phyloP scores from a whole-genome alignment of 73 alveolate genomes.

The Paramecium sonneborni region DNA sequence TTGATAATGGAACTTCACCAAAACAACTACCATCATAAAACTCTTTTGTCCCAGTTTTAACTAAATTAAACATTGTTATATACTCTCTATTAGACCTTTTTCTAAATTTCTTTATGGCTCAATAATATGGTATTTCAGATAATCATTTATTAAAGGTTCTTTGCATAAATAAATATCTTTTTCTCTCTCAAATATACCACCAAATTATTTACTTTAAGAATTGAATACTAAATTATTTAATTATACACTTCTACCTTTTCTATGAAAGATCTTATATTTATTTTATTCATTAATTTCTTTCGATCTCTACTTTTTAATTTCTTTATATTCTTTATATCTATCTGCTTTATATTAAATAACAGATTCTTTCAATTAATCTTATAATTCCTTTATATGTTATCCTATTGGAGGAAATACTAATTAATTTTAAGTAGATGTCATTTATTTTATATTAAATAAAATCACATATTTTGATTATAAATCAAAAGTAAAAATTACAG shows the following conservation, averaged over 20 bases:
- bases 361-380: neutral
- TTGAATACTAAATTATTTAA: neutral
- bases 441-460: neutral
- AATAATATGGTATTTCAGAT: neutral
- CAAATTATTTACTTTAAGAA: slow-evolving; percentile 16
- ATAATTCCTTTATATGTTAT: neutral
- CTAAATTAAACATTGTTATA: neutral
- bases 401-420: neutral
- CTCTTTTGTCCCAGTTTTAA: slow-evolving; percentile 33
- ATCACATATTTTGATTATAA: neutral
- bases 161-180: slow-evolving; percentile 44
- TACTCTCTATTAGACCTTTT: slow-evolving; percentile 38
- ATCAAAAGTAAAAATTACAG: neutral
- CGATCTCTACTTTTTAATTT: neutral
- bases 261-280: neutral
- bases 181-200: slow-evolving; percentile 1
- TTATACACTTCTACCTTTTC: neutral
- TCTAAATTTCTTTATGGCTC: slow-evolving; percentile 27
- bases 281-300: neutral
- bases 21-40: slow-evolving; percentile 10
- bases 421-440: neutral
- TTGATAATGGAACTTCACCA: neutral
- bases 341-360: neutral
- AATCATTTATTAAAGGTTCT: slow-evolving; percentile 42
- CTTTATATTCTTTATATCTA: neutral